Base-by-base conservation (phyloP, 805 yeast genomes). In the Millerozyma miso region DNA sequence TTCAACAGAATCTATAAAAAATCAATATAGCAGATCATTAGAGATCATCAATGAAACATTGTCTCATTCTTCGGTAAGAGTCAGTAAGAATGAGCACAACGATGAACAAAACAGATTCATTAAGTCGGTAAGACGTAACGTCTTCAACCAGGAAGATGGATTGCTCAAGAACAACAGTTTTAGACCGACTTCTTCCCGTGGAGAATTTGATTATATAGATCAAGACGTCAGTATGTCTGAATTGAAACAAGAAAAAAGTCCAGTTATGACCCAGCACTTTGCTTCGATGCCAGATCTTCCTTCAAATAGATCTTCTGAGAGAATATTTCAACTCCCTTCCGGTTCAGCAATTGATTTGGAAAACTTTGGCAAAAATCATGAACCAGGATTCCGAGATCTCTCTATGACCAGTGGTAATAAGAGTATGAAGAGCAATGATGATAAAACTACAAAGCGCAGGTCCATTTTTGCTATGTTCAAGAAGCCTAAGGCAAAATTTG, bases 291-390 rank as follows among this genome's bases (percentile, higher is more conserved):
- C 59, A 7, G 50, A 55, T 31, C 43, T 55, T 20, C 41, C 48
- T 3, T 18, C 42, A 7, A 37, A 38, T 14, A 38, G 17, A 12
- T 34, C 37, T 14, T 20, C 36, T 12, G 35, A 37, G 8, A 33
- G 35, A 7, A 18, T 57, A 7, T 57, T 53, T 42, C 47, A 49
- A 35, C 42, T 54, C 29, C 44, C 59, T 1, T 42, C 55, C 37
- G 73, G 73, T 3, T 69, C 74, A 31, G 67, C 64, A 4, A 55
- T 70, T 36, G 71, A 70, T 53, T 56, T 70, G 19, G 44, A 57
- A 23, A 65, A 68, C 44, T 70, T 70, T 50, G 76, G 76, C 16
- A 63, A 61, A 41, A 54, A 46, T 40, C 53, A 68, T 51, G 59
- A 60, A 43, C 76, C 76, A 3, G 56, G 70, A 1, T 4, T 49